These are phyloP conservation scores for Barbarea vulgaris DNA, from an alignment of 345 rosid genomes.

Conservation along the genomic window DNA sequence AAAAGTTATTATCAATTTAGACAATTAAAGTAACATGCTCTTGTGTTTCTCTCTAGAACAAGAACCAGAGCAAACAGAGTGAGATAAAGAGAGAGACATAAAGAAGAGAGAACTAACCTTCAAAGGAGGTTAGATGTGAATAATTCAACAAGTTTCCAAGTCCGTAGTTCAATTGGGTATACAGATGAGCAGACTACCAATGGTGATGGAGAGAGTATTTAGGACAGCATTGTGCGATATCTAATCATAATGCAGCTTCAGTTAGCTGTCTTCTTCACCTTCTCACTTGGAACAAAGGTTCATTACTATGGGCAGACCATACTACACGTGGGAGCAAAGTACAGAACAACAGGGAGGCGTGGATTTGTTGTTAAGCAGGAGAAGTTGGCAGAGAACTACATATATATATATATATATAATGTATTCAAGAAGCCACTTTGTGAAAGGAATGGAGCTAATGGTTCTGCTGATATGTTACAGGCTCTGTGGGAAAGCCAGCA, in stretches of 20 bases:
- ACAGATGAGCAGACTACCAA: slow-evolving; percentile 76
- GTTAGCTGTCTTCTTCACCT: slow-evolving; percentile 90
- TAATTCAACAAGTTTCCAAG: too few species aligned
- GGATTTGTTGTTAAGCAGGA: slow-evolving; percentile 91
- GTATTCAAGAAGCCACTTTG: slow-evolving; percentile 97
- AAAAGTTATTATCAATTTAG: too few species aligned
- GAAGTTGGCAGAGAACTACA: slow-evolving; percentile 94
- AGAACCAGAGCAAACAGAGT: too few species aligned
- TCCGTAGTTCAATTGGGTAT: slow-evolving; percentile 87
- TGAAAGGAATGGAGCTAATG: slow-evolving; percentile 83
- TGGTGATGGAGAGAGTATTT: slow-evolving; percentile 98
- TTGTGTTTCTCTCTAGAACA: too few species aligned
- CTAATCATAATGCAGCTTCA: slow-evolving; percentile 94
- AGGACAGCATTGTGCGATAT: slow-evolving; percentile 81
- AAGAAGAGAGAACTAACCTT: too few species aligned
- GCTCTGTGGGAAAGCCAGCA: slow-evolving; percentile 64
- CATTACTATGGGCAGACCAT: too few species aligned
- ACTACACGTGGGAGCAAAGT: too few species aligned
- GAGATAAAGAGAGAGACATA: too few species aligned
- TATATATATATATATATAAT: too few species aligned
- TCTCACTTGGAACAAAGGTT: slow-evolving; percentile 93
- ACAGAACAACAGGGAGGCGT: too few species aligned
- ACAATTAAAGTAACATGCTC: too few species aligned
- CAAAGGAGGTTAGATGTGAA: too few species aligned
- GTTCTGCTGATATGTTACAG: slow-evolving; percentile 68